A percentile compares a stretch with the other conserved stretches of the same genome.
These are phyloP conservation scores for Penicillium goetzii DNA, from an alignment of 495 filamentous ascomycete species.

Conservation along the genomic window DNA sequence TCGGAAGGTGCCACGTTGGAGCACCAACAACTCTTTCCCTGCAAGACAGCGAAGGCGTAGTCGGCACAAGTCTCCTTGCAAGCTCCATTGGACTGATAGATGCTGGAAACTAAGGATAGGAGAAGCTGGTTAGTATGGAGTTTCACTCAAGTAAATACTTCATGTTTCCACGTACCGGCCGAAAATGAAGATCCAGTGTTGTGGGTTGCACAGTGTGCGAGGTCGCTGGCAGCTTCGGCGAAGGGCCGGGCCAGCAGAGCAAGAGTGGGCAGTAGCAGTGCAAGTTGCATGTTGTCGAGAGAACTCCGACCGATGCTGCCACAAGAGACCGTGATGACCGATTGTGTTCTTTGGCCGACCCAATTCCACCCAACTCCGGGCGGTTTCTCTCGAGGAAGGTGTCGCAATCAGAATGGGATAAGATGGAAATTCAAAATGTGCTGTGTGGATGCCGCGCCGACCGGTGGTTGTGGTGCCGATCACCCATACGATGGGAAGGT, in stretches of 20 bases:
- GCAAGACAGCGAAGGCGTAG: slow-evolving; percentile 72
- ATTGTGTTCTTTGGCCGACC: not conserved
- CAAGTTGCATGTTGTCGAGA: slow-evolving; percentile 23
- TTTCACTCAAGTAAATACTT: not conserved
- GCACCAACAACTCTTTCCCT: slow-evolving; percentile 72
- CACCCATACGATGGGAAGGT: slow-evolving; percentile 8
- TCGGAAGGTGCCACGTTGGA: slow-evolving; percentile 66
- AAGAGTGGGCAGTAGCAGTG: slow-evolving; percentile 18
- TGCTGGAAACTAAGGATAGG: slow-evolving; percentile 47
- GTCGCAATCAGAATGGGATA: slow-evolving; percentile 9
- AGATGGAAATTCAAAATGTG: slow-evolving; percentile 7
- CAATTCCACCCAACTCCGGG: slow-evolving; percentile 6
- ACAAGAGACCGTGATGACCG: not conserved
- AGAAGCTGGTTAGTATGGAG: slow-evolving; percentile 18
- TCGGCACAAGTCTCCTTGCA: slow-evolving; percentile 59
- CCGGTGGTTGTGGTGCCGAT: slow-evolving; percentile 27
- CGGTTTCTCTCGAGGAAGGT: not conserved
- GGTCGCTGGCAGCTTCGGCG: slow-evolving; percentile 25
- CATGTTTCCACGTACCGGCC: slow-evolving; percentile 33
- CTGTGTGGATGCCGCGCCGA: slow-evolving; percentile 22
- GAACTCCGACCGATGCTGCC: not conserved
- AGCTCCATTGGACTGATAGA: slow-evolving; percentile 68
- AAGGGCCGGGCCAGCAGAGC: slow-evolving; percentile 26
- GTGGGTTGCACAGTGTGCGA: slow-evolving; percentile 48
- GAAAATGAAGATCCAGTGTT: slow-evolving; percentile 50